Evolutionary conservation across 2,329 filamentous ascomycete genomes (phyloP).

Genomic region (Zymoseptoria brevis): DNA sequence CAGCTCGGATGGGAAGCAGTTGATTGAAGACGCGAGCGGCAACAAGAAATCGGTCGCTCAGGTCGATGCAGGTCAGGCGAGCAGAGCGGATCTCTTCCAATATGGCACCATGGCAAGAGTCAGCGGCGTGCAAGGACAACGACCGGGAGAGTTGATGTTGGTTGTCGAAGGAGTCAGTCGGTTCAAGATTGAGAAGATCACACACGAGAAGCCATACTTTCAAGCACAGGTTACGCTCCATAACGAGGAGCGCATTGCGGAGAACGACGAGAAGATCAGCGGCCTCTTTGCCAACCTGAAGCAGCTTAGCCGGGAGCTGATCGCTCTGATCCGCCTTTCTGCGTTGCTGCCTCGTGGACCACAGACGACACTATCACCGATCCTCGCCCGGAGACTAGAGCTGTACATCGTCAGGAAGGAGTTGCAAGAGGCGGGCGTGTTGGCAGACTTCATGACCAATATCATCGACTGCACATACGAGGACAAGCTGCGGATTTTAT

Average conservation of each 20-base stretch:
- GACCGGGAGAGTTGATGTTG: slow-evolving; percentile 59
- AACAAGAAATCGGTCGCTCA: slow-evolving; percentile 49
- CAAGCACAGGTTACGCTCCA: slow-evolving; percentile 69
- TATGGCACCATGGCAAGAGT: slow-evolving; percentile 64
- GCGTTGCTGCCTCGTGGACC: slow-evolving; percentile 69
- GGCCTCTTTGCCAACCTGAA: slow-evolving; percentile 74
- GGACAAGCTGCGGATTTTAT: slow-evolving; percentile 80
- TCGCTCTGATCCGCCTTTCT: slow-evolving; percentile 75
- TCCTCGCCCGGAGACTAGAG: slow-evolving; percentile 80
- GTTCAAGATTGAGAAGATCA: slow-evolving; percentile 65
- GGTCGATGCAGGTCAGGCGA: slow-evolving; percentile 40
- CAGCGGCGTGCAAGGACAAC: slow-evolving; percentile 41
- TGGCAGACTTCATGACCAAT: slow-evolving; percentile 97
- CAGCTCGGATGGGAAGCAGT: slow-evolving; percentile 63
- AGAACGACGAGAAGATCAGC: slow-evolving; percentile 51
- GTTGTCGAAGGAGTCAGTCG: slow-evolving; percentile 79
- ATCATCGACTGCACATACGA: slow-evolving; percentile 80
- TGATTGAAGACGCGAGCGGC: slow-evolving; percentile 58
- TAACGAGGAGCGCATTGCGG: slow-evolving; percentile 48
- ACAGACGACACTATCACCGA: slow-evolving; percentile 62
- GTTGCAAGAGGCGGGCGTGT: slow-evolving; percentile 67
- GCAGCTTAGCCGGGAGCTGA: slow-evolving; percentile 73
- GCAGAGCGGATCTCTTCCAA: slow-evolving; percentile 60
- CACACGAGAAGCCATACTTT: slow-evolving; percentile 75
- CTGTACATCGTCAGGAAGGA: slow-evolving; percentile 79